phyloP scores from a whole-genome alignment of 176 grass and related monocot species.

The Melocanna baccifera region DNA sequence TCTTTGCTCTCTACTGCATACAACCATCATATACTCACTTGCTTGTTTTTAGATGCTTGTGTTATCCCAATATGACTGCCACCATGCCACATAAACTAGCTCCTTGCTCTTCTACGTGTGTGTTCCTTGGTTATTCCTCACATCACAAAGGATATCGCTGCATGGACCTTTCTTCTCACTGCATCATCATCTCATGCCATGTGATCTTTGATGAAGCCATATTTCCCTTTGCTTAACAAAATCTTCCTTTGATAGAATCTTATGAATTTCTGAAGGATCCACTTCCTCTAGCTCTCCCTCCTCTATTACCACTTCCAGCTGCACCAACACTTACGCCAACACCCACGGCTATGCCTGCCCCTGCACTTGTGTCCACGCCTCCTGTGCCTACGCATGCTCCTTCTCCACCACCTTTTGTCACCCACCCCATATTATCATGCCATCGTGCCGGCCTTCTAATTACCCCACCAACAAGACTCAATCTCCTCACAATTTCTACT shows the following conservation, averaged over 20 bases:
- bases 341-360: rapidly evolving
- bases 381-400: rapidly evolving
- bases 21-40: not conserved
- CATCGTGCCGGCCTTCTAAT: rapidly evolving
- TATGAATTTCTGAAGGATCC: not conserved
- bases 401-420: too few species aligned
- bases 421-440: not conserved
- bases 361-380: too few species aligned
- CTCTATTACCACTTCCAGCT: too few species aligned
- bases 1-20: rapidly evolving
- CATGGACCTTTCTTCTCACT: not conserved
- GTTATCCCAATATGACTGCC: not conserved
- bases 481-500: not conserved
- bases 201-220: not conserved
- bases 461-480: rapidly evolving
- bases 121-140: not conserved
- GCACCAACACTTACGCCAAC: too few species aligned
- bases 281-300: too few species aligned
- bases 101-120: not conserved
- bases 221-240: not conserved
- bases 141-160: not conserved
- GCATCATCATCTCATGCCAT: not conserved
- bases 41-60: not conserved
- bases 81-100: not conserved
- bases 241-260: too few species aligned